Conservation (phyloP, 1,284 basidiomycete species). For the Ustilago hordei region DNA sequence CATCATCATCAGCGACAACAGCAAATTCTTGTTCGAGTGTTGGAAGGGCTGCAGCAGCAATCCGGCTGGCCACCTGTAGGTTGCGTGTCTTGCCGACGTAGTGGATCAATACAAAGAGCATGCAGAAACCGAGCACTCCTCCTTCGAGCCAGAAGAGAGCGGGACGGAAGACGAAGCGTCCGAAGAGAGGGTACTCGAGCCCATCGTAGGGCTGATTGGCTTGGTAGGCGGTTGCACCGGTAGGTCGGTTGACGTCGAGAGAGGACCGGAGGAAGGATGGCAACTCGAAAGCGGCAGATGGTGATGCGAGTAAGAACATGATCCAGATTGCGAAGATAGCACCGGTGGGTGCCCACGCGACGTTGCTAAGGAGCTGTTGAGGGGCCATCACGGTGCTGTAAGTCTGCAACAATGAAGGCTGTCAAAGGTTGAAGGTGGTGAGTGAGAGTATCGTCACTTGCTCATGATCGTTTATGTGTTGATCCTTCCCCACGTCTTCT, state of each 20-base stretch:
- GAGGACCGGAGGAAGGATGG: slow-evolving; percentile 29
- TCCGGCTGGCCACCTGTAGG: slow-evolving; percentile 41
- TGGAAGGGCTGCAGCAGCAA: slow-evolving; percentile 46
- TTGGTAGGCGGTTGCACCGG: slow-evolving; percentile 42
- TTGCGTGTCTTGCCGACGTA: slow-evolving; percentile 55
- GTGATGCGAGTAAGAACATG: slow-evolving; percentile 41
- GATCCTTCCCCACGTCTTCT: slow-evolving; percentile 1
- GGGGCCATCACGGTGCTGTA: slow-evolving; percentile 15
- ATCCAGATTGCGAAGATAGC: slow-evolving; percentile 46
- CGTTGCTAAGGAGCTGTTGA: slow-evolving; percentile 7
- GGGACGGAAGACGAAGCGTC: slow-evolving; percentile 49
- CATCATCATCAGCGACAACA: slow-evolving; percentile 52
- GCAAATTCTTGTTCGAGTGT: slow-evolving; percentile 56
- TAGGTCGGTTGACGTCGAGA: slow-evolving; percentile 21
- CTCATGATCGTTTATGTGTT: neutral
- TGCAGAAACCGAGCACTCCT: slow-evolving; percentile 40
- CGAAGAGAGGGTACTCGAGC: slow-evolving; percentile 32
- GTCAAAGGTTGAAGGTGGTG: neutral
- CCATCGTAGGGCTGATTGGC: slow-evolving; percentile 50
- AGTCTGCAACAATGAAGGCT: neutral
- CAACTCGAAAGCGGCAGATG: slow-evolving; percentile 40
- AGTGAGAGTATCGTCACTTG: neutral
- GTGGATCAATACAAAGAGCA: slow-evolving; percentile 58
- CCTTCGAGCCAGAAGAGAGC: slow-evolving; percentile 58
- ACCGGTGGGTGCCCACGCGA: slow-evolving; percentile 21